A percentile compares a stretch with the other conserved stretches of the same genome.
phyloP scores from a whole-genome alignment of 2,329 filamentous ascomycete species.

The Capronia coronata region DNA sequence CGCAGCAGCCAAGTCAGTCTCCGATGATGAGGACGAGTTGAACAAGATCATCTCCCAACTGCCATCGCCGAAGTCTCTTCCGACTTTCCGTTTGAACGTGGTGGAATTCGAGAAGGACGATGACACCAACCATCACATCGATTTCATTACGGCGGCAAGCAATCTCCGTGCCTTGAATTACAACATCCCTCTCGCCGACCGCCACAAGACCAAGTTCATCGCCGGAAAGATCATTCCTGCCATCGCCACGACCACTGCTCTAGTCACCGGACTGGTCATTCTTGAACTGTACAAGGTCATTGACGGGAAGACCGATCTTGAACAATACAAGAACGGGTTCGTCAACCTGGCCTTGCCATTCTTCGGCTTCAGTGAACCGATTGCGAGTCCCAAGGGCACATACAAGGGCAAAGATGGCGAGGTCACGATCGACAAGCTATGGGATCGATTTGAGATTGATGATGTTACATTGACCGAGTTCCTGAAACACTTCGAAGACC shows the following conservation, averaged over 20 bases:
- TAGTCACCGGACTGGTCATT: conserved; percentile 88
- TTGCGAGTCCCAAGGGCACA: conserved; percentile 84
- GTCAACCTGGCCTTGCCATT: conserved; percentile 93
- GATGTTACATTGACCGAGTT: conserved; percentile 82
- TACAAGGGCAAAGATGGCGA: conserved; percentile 74
- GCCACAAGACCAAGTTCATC: conserved; percentile 99
- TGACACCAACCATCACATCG: conserved; percentile 95
- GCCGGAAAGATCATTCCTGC: conserved; percentile 99
- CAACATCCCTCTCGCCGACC: conserved; percentile 85
- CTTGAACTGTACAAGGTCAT: conserved; percentile 95
- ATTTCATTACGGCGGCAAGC: conserved; percentile 96
- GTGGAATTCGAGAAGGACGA: conserved; percentile 99
- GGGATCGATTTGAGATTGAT: conserved; percentile 85
- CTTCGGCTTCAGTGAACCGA: conserved; percentile 97
- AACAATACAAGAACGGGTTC: conserved; percentile 99
- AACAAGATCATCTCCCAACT: conserved; percentile 64
- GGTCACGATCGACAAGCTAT: conserved; percentile 87
- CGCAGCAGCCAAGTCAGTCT: conserved; percentile 48
- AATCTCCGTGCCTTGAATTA: conserved; percentile 97
- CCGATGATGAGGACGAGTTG: conserved; percentile 70
- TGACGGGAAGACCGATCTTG: conserved; percentile 91
- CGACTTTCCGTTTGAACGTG: conserved; percentile 80
- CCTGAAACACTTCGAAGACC: conserved; percentile 70
- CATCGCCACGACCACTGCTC: conserved; percentile 91
- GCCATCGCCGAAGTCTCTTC: conserved; percentile 70